A percentile compares a stretch with the other conserved stretches of the same genome.
Conservation (phyloP, 768 basidiomycete species). For the Pleurotus sapidus region DNA sequence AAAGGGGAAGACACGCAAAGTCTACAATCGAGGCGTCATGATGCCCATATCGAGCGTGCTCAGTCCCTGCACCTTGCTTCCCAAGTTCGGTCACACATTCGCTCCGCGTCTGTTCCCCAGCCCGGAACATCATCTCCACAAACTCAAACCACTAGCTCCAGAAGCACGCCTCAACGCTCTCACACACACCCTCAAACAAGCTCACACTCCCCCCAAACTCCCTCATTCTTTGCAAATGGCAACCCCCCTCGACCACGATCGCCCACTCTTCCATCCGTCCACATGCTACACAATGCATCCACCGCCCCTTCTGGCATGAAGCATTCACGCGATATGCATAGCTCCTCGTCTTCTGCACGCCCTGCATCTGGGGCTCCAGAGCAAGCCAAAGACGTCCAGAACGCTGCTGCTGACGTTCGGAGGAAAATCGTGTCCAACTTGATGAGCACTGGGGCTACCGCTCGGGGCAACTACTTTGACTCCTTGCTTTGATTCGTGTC, state of each 20-base stretch:
- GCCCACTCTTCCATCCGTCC: not conserved
- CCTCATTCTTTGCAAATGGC: not conserved
- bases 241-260: conserved; percentile 6
- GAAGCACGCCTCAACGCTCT: not conserved
- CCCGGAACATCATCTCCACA: not conserved
- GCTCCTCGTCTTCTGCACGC: not conserved
- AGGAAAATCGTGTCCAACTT: conserved; percentile 4
- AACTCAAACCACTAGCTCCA: not conserved
- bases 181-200: not conserved
- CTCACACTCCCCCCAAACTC: not conserved
- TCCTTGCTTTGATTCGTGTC: not conserved
- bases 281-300: not conserved
- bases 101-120: not conserved
- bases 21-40: not conserved
- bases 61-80: not conserved
- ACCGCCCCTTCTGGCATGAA: not conserved
- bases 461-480: conserved; percentile 5
- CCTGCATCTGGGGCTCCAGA: not conserved
- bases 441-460: not conserved
- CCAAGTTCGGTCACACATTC: not conserved
- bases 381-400: conserved; percentile 2
- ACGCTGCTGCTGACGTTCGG: conserved; percentile 3
- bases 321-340: conserved; percentile 5
- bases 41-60: not conserved
- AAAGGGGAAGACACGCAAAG: not conserved